Percentiles rank a stretch among this genome's conserved stretches.
Evolutionary conservation across 2,329 filamentous ascomycete genomes (phyloP).

Genomic region (Penicillium fuscoglaucum): DNA sequence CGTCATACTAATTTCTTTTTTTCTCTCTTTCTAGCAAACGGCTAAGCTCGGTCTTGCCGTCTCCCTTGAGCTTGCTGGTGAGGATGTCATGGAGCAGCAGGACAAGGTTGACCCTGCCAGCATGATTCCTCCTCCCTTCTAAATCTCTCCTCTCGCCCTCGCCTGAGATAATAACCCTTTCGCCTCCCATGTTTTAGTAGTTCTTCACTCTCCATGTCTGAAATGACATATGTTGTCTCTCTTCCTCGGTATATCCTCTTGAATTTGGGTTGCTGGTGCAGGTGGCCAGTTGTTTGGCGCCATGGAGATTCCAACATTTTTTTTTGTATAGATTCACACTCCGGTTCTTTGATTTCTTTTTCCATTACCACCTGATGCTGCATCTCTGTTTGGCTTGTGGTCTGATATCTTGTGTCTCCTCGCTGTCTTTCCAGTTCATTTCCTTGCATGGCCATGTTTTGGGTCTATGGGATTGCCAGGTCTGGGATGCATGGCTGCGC

Average conservation of each 20-base stretch:
- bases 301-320: slow-evolving; percentile 35
- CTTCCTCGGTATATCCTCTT: slow-evolving; percentile 33
- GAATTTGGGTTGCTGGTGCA: slow-evolving; percentile 37
- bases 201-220: slow-evolving; percentile 41
- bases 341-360: slow-evolving; percentile 27
- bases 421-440: slow-evolving; percentile 22
- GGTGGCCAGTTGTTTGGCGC: slow-evolving; percentile 40
- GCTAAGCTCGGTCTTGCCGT: slow-evolving; percentile 94
- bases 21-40: slow-evolving; percentile 65
- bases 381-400: slow-evolving; percentile 21
- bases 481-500: slow-evolving; percentile 30
- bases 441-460: slow-evolving; percentile 28
- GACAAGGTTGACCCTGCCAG: slow-evolving; percentile 53
- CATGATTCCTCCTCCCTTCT: slow-evolving; percentile 53
- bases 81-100: slow-evolving; percentile 85
- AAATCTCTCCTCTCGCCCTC: slow-evolving; percentile 29
- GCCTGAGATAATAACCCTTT: slow-evolving; percentile 33
- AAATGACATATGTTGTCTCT: slow-evolving; percentile 35
- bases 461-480: slow-evolving; percentile 24
- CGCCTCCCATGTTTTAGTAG: slow-evolving; percentile 46
- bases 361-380: slow-evolving; percentile 28
- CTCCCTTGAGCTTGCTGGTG: slow-evolving; percentile 80
- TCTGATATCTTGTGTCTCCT: slow-evolving; percentile 22
- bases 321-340: slow-evolving; percentile 43
- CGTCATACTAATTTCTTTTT: slow-evolving; percentile 3